Conservation (phyloP, 306 rosid species). For the Alnus glutinosa region DNA sequence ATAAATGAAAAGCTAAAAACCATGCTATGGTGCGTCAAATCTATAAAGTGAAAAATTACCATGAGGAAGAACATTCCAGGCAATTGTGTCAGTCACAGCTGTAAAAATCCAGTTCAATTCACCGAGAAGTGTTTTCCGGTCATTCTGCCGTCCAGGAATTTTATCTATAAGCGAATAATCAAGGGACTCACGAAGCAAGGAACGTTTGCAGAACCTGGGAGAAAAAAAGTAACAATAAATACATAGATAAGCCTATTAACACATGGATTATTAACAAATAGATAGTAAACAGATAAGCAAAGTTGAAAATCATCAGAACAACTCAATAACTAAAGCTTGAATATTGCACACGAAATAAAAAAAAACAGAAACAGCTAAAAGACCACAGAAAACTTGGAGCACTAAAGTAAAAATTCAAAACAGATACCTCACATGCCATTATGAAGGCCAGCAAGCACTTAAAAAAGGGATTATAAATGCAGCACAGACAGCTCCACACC, state of each 20-base stretch:
- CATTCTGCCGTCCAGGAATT: constrained; percentile 97
- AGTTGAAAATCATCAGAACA: constrained; percentile 1
- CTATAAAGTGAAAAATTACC: constrained; percentile 48
- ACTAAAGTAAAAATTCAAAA: background rate
- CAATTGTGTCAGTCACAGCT: constrained; percentile 97
- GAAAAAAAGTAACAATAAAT: constrained; percentile 23
- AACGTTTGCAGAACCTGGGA: constrained; percentile 89
- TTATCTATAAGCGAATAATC: constrained; percentile 81
- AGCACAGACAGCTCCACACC: background rate
- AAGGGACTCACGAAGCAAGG: constrained; percentile 75
- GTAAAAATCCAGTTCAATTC: constrained; percentile 99
- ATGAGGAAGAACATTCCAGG: constrained; percentile 98
- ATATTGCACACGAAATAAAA: background rate
- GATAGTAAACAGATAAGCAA: background rate
- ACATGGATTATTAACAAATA: background rate
- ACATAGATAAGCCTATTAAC: constrained; percentile 1
- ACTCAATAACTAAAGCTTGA: constrained; percentile 7
- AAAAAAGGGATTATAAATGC: background rate
- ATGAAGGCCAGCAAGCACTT: background rate
- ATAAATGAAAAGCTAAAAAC: constrained; percentile 13
- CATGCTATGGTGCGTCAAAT: constrained; percentile 3
- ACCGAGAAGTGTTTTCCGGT: constrained; percentile 92
- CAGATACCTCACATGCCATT: background rate
- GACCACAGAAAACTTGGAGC: background rate
- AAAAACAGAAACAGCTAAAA: background rate